A percentile compares a stretch with the other conserved stretches of the same genome.
Evolutionary conservation across 2,329 filamentous ascomycete species (phyloP).

Genomic region (Lasiodiplodia citricola): DNA sequence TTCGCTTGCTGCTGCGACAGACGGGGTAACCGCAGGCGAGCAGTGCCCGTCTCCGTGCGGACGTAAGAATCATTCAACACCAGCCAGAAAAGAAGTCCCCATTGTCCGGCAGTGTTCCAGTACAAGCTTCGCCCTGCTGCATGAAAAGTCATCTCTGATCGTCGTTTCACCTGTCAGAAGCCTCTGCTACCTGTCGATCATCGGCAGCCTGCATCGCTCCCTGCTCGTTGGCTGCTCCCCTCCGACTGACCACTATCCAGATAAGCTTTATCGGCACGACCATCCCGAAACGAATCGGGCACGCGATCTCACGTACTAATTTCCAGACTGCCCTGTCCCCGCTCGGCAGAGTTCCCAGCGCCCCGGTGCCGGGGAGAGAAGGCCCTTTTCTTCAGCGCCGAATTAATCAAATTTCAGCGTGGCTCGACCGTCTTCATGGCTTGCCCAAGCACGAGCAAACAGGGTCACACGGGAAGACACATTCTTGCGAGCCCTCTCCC

Average conservation of each 20-base stretch:
- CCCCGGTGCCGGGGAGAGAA: conserved; percentile 8
- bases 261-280: conserved; percentile 19
- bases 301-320: not conserved
- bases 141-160: conserved; percentile 4
- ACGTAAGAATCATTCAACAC: not conserved
- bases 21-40: not conserved
- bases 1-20: not conserved
- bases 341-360: not conserved
- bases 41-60: not conserved
- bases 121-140: not conserved
- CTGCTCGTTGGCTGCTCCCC: not conserved
- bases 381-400: conserved; percentile 4
- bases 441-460: not conserved
- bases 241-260: not conserved
- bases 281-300: conserved; percentile 12
- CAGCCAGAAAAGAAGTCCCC: not conserved
- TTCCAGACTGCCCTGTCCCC: not conserved
- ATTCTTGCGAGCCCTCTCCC: not conserved
- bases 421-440: conserved; percentile 9
- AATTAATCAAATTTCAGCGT: not conserved
- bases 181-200: not conserved
- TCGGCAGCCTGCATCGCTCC: not conserved
- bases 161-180: not conserved
- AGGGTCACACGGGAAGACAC: not conserved
- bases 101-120: not conserved